phyloP scores from a whole-genome alignment of 2,329 filamentous ascomycete species.

The Alternaria hordeiaustralica region DNA sequence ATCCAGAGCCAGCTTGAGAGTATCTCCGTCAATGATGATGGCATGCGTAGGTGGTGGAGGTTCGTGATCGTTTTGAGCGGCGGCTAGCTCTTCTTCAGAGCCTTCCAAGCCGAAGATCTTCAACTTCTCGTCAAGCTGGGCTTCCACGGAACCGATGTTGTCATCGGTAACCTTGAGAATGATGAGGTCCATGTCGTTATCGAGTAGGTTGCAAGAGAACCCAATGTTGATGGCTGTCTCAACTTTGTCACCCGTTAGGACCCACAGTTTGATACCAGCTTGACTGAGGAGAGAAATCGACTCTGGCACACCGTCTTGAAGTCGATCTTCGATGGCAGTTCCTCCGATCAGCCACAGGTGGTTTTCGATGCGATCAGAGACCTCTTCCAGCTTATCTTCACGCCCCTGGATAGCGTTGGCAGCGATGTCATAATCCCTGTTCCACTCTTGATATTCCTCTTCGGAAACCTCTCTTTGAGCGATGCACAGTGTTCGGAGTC shows the following conservation, averaged over 20 bases:
- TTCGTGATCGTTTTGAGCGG: slow-evolving; percentile 82
- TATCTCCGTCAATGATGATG: slow-evolving; percentile 93
- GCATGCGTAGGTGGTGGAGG: slow-evolving; percentile 88
- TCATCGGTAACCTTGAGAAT: slow-evolving; percentile 86
- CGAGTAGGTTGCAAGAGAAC: slow-evolving; percentile 96
- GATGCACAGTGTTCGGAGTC: slow-evolving; percentile 91
- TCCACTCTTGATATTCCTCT: slow-evolving; percentile 84
- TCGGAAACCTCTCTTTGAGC: slow-evolving; percentile 82
- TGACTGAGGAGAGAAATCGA: slow-evolving; percentile 89
- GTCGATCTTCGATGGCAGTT: slow-evolving; percentile 94
- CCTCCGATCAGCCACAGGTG: slow-evolving; percentile 87
- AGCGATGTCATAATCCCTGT: slow-evolving; percentile 83
- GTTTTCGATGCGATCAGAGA: slow-evolving; percentile 89
- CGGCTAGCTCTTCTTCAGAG: slow-evolving; percentile 81
- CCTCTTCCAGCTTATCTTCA: slow-evolving; percentile 90
- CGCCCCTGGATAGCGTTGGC: slow-evolving; percentile 83
- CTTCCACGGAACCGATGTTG: slow-evolving; percentile 67
- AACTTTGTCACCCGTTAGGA: slow-evolving; percentile 96
- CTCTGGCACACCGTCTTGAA: slow-evolving; percentile 96
- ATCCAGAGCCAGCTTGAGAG: slow-evolving; percentile 84
- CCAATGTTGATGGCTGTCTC: slow-evolving; percentile 99
- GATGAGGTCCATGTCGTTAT: slow-evolving; percentile 97
- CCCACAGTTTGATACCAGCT: slow-evolving; percentile 98
- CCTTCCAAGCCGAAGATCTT: slow-evolving; percentile 78
- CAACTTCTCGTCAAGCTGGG: slow-evolving; percentile 77